These are phyloP conservation scores for Phytophthora multivora DNA, from an alignment of 352 stramenopile genomes.

Conservation along the genomic window DNA sequence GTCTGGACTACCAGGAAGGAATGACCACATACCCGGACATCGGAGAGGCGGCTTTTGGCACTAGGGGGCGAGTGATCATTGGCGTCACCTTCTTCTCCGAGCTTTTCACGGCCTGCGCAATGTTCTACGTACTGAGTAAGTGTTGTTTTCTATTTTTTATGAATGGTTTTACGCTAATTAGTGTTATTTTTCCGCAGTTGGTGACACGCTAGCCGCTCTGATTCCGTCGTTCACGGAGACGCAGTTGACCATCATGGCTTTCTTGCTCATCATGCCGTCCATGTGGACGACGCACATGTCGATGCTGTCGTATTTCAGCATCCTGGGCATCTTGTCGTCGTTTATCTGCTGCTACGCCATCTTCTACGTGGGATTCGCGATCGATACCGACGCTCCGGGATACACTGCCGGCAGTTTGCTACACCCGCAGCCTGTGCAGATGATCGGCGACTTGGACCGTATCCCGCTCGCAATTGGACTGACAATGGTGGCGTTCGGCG, in stretches of 20 bases:
- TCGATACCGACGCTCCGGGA: conserved; percentile 39
- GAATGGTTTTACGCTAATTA: neutral
- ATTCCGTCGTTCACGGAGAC: conserved; percentile 65
- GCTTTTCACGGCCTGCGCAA: conserved; percentile 80
- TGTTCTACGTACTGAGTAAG: conserved; percentile 84
- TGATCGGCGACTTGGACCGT: conserved; percentile 67
- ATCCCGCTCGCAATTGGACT: conserved; percentile 84
- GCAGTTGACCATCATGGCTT: conserved; percentile 71
- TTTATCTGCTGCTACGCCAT: conserved; percentile 80
- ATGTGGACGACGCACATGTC: conserved; percentile 84
- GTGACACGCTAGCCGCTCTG: conserved; percentile 74
- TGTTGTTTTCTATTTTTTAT: neutral
- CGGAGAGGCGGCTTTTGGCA: conserved; percentile 81
- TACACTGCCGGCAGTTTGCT: conserved; percentile 65
- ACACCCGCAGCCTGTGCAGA: conserved; percentile 59
- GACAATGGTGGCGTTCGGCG: conserved; percentile 87
- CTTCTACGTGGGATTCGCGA: conserved; percentile 76
- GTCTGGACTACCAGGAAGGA: conserved; percentile 79
- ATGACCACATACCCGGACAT: conserved; percentile 88
- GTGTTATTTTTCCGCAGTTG: conserved; percentile 44
- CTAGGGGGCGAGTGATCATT: conserved; percentile 67
- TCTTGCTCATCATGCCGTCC: conserved; percentile 77
- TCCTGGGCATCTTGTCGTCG: conserved; percentile 86
- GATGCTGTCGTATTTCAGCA: conserved; percentile 84
- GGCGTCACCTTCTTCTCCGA: conserved; percentile 84